Conservation (phyloP, 129 eudicot genomes). For the Helianthus tuberosus region DNA sequence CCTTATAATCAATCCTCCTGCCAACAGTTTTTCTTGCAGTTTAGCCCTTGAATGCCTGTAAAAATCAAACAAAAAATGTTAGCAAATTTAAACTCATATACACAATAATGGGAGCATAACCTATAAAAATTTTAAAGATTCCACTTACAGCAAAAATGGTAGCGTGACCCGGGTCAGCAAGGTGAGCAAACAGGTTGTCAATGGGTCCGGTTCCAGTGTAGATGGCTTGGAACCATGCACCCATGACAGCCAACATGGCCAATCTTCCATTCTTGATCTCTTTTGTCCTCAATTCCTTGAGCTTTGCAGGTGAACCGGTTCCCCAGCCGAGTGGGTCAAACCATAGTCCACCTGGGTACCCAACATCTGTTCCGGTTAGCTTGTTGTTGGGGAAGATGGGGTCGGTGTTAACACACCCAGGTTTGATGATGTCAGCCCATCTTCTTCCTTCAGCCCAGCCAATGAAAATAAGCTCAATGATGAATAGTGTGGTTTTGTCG, state of each 20-base stretch:
- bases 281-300: slow-evolving; percentile 93
- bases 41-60: slow-evolving; percentile 74
- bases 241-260: slow-evolving; percentile 99
- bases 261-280: slow-evolving; percentile 98
- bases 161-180: slow-evolving; percentile 99
- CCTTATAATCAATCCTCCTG: slow-evolving; percentile 12
- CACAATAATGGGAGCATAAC: background rate
- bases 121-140: background rate
- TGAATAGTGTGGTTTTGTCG: slow-evolving; percentile 93
- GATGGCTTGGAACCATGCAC: slow-evolving; percentile 97
- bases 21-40: slow-evolving; percentile 11
- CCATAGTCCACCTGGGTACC: slow-evolving; percentile 99
- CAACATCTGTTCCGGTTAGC: slow-evolving; percentile 98
- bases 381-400: slow-evolving; percentile 99
- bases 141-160: slow-evolving; percentile 92
- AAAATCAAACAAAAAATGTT: too few relatives aligned
- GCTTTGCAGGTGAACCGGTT: slow-evolving; percentile 70
- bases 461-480: slow-evolving; percentile 75
- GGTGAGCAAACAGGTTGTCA: slow-evolving; percentile 97
- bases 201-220: slow-evolving; percentile 99
- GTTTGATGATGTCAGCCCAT: slow-evolving; percentile 98
- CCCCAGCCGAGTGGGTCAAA: slow-evolving; percentile 98
- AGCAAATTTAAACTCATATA: background rate
- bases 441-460: slow-evolving; percentile 99
- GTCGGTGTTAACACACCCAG: slow-evolving; percentile 96